Percentiles rank a stretch among this genome's conserved stretches.
Evolutionary conservation across 176 grass and related monocot species (phyloP).

Genomic region (Areca catechu): DNA sequence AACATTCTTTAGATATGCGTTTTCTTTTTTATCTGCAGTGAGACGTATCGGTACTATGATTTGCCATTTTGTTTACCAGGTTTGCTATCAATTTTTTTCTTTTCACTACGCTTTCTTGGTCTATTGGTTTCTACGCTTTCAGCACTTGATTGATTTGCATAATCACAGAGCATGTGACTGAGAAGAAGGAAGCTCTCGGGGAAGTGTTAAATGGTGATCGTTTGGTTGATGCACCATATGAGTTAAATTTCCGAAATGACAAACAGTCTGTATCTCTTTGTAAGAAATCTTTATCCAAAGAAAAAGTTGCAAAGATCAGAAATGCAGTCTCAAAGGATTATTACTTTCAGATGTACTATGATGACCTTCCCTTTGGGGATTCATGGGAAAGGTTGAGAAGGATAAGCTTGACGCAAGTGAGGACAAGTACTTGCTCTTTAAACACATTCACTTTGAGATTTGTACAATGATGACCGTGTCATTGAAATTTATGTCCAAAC

Average conservation of each 20-base stretch:
- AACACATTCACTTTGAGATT: constrained; percentile 93
- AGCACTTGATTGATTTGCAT: too few species aligned
- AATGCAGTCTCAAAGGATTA: constrained; percentile 81
- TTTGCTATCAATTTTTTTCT: constrained; percentile 32
- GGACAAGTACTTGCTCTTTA: constrained; percentile 54
- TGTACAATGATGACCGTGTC: constrained; percentile 65
- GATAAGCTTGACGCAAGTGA: constrained; percentile 32
- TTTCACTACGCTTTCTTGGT: constrained; percentile 1
- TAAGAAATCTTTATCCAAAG: constrained; percentile 51
- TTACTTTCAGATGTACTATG: constrained; percentile 98
- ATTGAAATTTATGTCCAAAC: constrained; percentile 80
- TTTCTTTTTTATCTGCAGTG: constrained; percentile 46
- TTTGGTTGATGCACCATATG: constrained; percentile 85
- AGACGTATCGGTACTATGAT: constrained; percentile 93
- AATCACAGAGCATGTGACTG: constrained; percentile 62
- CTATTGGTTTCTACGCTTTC: too few species aligned
- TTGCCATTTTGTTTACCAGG: constrained; percentile 84
- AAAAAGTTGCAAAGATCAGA: constrained; percentile 55
- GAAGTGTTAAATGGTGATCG: constrained; percentile 91
- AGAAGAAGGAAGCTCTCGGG: constrained; percentile 82
- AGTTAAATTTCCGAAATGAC: constrained; percentile 72
- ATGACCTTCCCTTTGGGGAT: constrained; percentile 91
- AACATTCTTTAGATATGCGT: constrained; percentile 6
- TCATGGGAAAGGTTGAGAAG: constrained; percentile 78
- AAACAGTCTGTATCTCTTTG: constrained; percentile 50